A percentile compares a stretch with the other conserved stretches of the same genome.
Evolutionary conservation across 2,329 filamentous ascomycete species (phyloP).

Genomic region (Thelonectria olida): DNA sequence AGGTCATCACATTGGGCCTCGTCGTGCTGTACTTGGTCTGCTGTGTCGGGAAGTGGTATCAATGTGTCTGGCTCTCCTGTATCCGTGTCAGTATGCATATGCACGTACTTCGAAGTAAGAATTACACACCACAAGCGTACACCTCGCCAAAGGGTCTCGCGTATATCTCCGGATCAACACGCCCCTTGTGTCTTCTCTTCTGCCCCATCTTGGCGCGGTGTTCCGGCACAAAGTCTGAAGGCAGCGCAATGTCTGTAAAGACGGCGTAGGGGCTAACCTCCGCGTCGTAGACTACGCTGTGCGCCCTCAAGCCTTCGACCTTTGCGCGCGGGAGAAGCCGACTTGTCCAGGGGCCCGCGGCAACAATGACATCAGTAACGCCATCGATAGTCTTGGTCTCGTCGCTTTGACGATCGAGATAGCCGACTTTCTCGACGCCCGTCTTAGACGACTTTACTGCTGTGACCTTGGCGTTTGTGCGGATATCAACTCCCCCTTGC

Average conservation of each 20-base stretch:
- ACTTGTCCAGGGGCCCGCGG: constrained; percentile 72
- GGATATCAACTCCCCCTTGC: constrained; percentile 73
- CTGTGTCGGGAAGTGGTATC: constrained; percentile 78
- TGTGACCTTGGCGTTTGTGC: constrained; percentile 73
- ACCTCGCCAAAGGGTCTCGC: constrained; percentile 88
- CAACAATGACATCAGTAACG: constrained; percentile 64
- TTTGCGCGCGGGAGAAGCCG: constrained; percentile 65
- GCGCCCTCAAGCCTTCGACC: constrained; percentile 67
- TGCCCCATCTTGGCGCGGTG: constrained; percentile 58
- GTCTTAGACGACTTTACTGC: constrained; percentile 66
- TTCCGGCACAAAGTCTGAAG: constrained; percentile 67
- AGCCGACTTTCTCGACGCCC: constrained; percentile 69
- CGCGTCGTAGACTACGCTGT: constrained; percentile 72
- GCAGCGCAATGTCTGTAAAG: constrained; percentile 87
- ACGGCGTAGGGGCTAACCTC: constrained; percentile 78
- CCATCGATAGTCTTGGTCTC: constrained; percentile 48
- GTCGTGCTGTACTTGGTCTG: constrained; percentile 81
- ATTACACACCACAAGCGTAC: constrained; percentile 81
- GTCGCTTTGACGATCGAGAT: constrained; percentile 58
- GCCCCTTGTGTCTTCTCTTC: constrained; percentile 64
- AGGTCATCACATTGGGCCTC: constrained; percentile 84
- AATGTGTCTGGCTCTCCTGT: constrained; percentile 78
- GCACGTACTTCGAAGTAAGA: neutral
- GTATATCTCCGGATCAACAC: constrained; percentile 91
- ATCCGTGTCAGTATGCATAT: neutral